A percentile compares a stretch with the other conserved stretches of the same genome.
These are phyloP conservation scores for Hymenoscyphus repandus DNA, from an alignment of 2,329 filamentous ascomycete genomes.

Conservation along the genomic window DNA sequence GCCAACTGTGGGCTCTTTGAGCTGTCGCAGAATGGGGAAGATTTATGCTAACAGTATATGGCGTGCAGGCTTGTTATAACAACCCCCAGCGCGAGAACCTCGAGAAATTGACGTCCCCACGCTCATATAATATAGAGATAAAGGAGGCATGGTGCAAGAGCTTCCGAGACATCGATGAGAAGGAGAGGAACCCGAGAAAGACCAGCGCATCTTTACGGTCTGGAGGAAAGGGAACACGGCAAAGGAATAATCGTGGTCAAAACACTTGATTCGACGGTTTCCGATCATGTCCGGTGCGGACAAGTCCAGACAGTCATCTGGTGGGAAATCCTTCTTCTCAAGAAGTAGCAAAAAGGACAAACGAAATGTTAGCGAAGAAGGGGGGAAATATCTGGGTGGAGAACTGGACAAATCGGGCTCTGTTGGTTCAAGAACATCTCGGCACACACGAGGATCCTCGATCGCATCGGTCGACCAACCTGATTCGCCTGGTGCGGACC, in stretches of 20 bases:
- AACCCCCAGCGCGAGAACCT: background rate
- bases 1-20: background rate
- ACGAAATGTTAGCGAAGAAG: slow-evolving; percentile 54
- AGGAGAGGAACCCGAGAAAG: slow-evolving; percentile 19
- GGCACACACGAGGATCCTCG: slow-evolving; percentile 70
- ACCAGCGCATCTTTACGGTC: slow-evolving; percentile 19
- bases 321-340: slow-evolving; percentile 81
- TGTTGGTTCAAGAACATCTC: slow-evolving; percentile 63
- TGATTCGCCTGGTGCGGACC: slow-evolving; percentile 54
- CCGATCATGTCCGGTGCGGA: slow-evolving; percentile 55
- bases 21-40: slow-evolving; percentile 20
- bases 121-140: slow-evolving; percentile 5
- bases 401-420: slow-evolving; percentile 56
- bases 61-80: background rate
- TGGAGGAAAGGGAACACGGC: slow-evolving; percentile 13
- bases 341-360: slow-evolving; percentile 78
- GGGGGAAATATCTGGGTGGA: slow-evolving; percentile 45
- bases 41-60: slow-evolving; percentile 22
- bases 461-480: slow-evolving; percentile 66
- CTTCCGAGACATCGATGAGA: slow-evolving; percentile 26
- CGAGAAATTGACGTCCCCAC: background rate
- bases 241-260: slow-evolving; percentile 15
- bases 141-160: slow-evolving; percentile 27
- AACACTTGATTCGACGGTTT: slow-evolving; percentile 11
- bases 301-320: slow-evolving; percentile 74